Evolutionary conservation across 139 green algal genomes (phyloP).

Genomic region (Gonium pectorale): DNA sequence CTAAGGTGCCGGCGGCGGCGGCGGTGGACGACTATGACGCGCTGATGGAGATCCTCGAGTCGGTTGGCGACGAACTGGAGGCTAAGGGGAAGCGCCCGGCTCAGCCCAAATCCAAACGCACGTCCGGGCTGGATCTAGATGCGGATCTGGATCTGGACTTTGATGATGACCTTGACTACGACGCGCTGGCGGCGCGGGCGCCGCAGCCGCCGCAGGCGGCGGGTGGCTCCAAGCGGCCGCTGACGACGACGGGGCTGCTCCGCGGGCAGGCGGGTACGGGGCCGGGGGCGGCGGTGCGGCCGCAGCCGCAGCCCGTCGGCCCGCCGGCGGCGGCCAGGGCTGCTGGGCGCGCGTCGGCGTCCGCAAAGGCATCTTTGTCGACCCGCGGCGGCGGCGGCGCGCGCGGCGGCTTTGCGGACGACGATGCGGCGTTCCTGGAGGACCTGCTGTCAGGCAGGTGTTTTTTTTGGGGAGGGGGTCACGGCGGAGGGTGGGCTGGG

Average conservation of each 20-base stretch:
- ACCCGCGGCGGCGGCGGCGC: background rate
- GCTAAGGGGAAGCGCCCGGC: background rate
- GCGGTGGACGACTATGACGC: slow-evolving; percentile 13
- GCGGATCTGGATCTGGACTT: background rate
- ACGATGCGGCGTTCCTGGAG: slow-evolving; percentile 14
- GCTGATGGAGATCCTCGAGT: slow-evolving; percentile 29
- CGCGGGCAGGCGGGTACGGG: background rate
- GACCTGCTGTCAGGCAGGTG: slow-evolving; percentile 9
- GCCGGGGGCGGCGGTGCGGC: background rate
- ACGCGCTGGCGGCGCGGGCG: background rate
- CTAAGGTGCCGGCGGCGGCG: background rate
- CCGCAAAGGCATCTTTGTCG: background rate
- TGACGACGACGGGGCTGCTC: slow-evolving; percentile 19
- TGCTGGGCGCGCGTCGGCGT: no score
- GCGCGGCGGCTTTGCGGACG: background rate
- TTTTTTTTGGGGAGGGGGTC: background rate
- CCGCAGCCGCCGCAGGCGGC: background rate
- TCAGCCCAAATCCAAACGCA: no score
- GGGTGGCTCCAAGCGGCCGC: background rate
- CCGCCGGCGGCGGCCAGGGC: background rate
- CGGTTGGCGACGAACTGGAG: background rate
- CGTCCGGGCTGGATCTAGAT: no score
- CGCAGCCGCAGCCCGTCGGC: background rate
- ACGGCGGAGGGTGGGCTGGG: background rate
- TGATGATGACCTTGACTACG: background rate